Base-by-base conservation (phyloP, 1,139 yeast genomes). In the Geotrichum restrictum region DNA sequence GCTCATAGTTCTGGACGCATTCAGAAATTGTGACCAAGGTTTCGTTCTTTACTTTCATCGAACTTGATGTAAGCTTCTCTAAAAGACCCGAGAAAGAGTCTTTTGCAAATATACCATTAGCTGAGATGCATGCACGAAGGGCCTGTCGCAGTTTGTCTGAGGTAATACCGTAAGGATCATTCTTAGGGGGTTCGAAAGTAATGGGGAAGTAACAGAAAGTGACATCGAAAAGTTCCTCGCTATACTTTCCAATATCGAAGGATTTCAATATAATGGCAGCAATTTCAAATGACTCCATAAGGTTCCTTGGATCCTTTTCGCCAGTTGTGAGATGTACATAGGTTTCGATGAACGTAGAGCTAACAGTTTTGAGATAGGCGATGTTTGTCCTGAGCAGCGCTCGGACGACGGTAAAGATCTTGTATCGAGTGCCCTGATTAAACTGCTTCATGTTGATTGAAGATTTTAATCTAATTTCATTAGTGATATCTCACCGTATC, bases 161-260 rank as follows among this genome's bases (percentile, higher is more conserved):
- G 0, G 95, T 81, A 57, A 89, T 87, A 56, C 83, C 82, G 66
- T 89, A 88, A 0, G 96, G 96, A 67, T 91, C 96, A 64, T 87
- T 84, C 55, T 85, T 82, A 1, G 98, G 96, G 1, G 98, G 97
- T 56, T 83, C 84, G 70, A 94, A 94, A 0, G 97, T 86, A 50
- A 94, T 91, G 3, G 99, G 99, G 70, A 91, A 94, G 70, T 94
- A 94, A 68, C 98, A 93, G 66, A 93, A 93, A 39, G 89, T 77
- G 36, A 87, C 82, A 65, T 94, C 98, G 64, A 91, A 93, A 55
- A 93, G 68, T 27, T 87, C 88, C 57, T 83, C 83, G 27, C 74
- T 68, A 52, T 61, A 68, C 2, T 69, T 63, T 0, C 57, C 53
- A 49, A 82, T 74, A 0, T 69, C 65, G 45, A 85, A 75, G 8